A percentile compares a stretch with the other conserved stretches of the same genome.
These are phyloP conservation scores for Scalesia atractyloides DNA, from an alignment of 129 eudicot species.

Conservation along the genomic window DNA sequence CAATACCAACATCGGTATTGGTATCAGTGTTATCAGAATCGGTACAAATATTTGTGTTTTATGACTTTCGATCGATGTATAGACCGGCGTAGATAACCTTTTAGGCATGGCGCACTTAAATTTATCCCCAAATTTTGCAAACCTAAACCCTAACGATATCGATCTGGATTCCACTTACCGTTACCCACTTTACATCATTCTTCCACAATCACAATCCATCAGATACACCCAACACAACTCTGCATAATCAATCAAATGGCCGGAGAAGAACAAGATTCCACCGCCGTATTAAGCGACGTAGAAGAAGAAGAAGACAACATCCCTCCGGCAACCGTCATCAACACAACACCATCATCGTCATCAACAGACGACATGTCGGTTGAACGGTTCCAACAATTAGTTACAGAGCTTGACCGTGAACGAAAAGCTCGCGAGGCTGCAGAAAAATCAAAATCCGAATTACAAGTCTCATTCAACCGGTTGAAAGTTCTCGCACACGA, in stretches of 20 bases:
- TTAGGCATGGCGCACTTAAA: too few relatives aligned
- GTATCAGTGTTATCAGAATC: too few relatives aligned
- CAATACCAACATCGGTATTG: too few relatives aligned
- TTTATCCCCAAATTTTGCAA: constrained; percentile 20
- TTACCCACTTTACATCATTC: constrained; percentile 3
- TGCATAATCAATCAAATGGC: constrained; percentile 40
- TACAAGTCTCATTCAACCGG: constrained; percentile 58
- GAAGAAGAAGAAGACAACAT: constrained; percentile 82
- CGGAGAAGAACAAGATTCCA: constrained; percentile 59
- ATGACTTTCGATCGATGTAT: too few relatives aligned
- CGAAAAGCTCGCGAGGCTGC: constrained; percentile 51
- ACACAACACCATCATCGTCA: constrained; percentile 27
- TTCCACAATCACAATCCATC: constrained; percentile 5
- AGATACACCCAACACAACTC: constrained; percentile 14
- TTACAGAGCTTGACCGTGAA: constrained; percentile 79
- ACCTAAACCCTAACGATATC: constrained; percentile 24
- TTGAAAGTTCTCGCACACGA: constrained; percentile 72
- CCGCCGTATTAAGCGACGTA: constrained; percentile 59
- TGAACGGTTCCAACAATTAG: constrained; percentile 57
- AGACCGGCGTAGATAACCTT: too few relatives aligned
- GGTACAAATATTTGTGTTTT: too few relatives aligned
- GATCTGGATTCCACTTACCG: constrained; percentile 6
- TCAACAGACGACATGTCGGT: constrained; percentile 47
- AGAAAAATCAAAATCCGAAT: constrained; percentile 55
- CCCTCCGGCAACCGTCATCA: constrained; percentile 45